Percentiles rank a stretch among this genome's conserved stretches.
These are phyloP conservation scores for Vitis labrusca DNA, from an alignment of 164 flowering plant genomes.

Conservation along the genomic window DNA sequence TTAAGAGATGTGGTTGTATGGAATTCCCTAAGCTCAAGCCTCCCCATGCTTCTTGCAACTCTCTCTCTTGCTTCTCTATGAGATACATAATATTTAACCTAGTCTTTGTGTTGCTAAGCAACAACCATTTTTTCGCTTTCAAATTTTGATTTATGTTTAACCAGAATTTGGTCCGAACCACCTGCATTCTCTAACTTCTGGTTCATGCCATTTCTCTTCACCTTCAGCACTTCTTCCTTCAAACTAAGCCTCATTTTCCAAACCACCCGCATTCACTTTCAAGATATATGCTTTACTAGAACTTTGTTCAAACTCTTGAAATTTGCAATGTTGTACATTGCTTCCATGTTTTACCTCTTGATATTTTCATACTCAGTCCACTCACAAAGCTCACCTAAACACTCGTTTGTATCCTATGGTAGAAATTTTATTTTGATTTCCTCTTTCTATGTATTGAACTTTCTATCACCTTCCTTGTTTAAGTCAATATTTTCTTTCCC, in stretches of 20 bases:
- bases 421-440: too few species aligned
- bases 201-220: conserved; percentile 18
- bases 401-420: neutral
- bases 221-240: conserved; percentile 23
- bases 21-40: conserved; percentile 87
- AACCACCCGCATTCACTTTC: too few species aligned
- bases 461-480: conserved; percentile 21
- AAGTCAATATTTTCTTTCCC: conserved; percentile 63
- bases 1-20: conserved; percentile 68
- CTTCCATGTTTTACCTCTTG: neutral
- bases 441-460: too few species aligned
- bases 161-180: conserved; percentile 61
- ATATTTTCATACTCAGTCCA: neutral
- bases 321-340: too few species aligned
- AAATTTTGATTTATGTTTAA: conserved; percentile 60
- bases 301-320: conserved; percentile 52
- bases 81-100: conserved; percentile 24
- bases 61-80: conserved; percentile 70
- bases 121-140: conserved; percentile 62
- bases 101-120: conserved; percentile 31
- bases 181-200: conserved; percentile 26
- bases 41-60: conserved; percentile 88
- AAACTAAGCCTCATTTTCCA: conserved; percentile 28
- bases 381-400: neutral
- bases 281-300: conserved; percentile 53